Evolutionary conservation across 192 early-diverging fungal species (phyloP), one percentile per base, ranked within the genome.

Genomic region (Coemansia sp.): DNA sequence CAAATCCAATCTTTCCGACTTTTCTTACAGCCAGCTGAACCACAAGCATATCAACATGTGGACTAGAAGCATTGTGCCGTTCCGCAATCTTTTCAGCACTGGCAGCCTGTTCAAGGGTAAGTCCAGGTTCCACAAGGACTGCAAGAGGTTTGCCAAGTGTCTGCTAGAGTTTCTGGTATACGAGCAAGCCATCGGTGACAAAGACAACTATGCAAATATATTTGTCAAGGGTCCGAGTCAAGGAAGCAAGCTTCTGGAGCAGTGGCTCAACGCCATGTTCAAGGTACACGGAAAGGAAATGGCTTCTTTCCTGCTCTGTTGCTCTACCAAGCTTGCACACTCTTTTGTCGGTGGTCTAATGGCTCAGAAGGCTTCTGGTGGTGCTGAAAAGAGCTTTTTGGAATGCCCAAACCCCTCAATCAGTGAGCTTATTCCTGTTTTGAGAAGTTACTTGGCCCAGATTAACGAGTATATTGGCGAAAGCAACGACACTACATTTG

Each of bases 11-110:
- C 58, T 60, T 10, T 71, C 76, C 1, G 45, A 36, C 11, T 78
- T 69, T 17, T 49, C 64, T 10, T 65, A 66, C 71, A 71, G 66
- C 56, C 76, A 78, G 32, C 67, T 78, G 1, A 78, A 78, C 67
- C 68, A 69, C 61, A 78, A 78, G 64, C 76, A 78, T 30, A 64
- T 72, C 36, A 78, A 78, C 45, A 78, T 78, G 76, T 73, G 70
- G 71, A 78, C 76, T 0, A 67, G 76, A 1, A 60, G 59, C 7
- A 73, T 78, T 28, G 56, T 63, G 0, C 76, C 76, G 0, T 78
- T 78, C 59, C 54, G 67, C 25, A 59, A 64, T 6, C 40, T 73
- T 14, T 66, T 51, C 34, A 48, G 63, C 11, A 45, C 60, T 3
- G 76, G 70, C n/a, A 29, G 48, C 25, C 56, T 72, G 17, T 73